These are phyloP conservation scores for Mycena metata DNA, from an alignment of 768 basidiomycete genomes.

Conservation along the genomic window DNA sequence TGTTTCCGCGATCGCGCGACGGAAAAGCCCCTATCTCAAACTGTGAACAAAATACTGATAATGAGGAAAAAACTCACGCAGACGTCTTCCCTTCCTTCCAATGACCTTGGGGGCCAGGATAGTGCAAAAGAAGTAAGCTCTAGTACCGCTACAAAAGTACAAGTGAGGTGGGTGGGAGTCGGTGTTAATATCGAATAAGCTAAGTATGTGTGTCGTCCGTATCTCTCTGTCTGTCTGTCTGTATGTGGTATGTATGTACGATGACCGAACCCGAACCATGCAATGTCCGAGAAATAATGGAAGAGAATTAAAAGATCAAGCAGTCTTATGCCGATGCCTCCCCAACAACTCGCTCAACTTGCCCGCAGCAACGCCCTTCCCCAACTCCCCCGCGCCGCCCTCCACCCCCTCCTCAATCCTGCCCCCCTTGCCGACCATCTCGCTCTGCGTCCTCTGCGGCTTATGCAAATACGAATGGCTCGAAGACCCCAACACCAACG, in stretches of 20 bases:
- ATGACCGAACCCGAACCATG: neutral
- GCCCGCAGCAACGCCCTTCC: constrained; percentile 64
- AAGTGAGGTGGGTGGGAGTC: neutral
- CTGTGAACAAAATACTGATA: neutral
- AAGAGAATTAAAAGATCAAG: constrained; percentile 1
- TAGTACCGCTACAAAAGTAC: constrained; percentile 23
- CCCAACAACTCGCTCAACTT: constrained; percentile 69
- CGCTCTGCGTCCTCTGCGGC: constrained; percentile 32
- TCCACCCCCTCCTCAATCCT: constrained; percentile 30
- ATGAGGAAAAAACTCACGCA: neutral
- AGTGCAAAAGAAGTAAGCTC: neutral
- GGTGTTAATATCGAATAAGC: constrained; percentile 26
- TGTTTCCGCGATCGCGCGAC: no score
- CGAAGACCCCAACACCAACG: constrained; percentile 65
- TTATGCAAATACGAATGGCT: neutral
- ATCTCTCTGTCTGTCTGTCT: neutral
- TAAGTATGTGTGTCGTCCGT: neutral
- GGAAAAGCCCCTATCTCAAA: neutral
- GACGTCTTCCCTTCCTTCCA: neutral
- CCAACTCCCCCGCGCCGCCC: constrained; percentile 41
- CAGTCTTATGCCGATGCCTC: constrained; percentile 46
- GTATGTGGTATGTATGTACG: neutral
- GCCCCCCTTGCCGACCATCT: constrained; percentile 22
- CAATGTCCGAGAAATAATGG: neutral
- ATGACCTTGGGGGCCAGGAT: neutral